Base-by-base conservation (phyloP, 2,329 filamentous ascomycete species). In the Hypoxylon sp. region DNA sequence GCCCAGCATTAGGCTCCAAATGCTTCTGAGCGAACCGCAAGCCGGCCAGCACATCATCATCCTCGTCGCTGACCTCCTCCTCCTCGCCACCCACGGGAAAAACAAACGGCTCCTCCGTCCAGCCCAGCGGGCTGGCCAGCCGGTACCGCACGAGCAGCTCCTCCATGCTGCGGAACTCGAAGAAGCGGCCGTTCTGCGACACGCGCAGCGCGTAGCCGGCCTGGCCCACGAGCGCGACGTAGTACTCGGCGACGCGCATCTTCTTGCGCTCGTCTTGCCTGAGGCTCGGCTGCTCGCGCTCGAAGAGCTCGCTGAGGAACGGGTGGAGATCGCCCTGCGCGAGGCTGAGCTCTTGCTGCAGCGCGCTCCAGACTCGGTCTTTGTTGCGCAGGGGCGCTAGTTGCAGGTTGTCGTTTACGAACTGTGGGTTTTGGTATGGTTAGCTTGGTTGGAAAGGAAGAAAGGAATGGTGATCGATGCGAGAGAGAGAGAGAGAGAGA, bases 91-190 rank as follows among this genome's bases (percentile, higher is more conserved):
- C n/a, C n/a, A n/a, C n/a, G n/a, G n/a, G n/a, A n/a, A n/a, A n/a
- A n/a, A n/a, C n/a, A n/a, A n/a, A n/a, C n/a, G n/a, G n/a, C n/a
- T n/a, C n/a, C n/a, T n/a, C n/a, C 12, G 23, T 27, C 52, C 52
- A 56, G 2, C 7, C 17, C 4, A 19, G 2, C 7, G 1, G 6
- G 15, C 29, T 19, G 1, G 13, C 19, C 7, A 15, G 27, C 9
- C 26, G 34, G 5, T 51, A 47, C 5, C 55, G 46, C 4, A 57
- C 46, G 7, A 55, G 25, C 15, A 57, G 20, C 30, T 57, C 55
- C 32, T 57, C 55, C 50, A 57, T 51, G 13, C 45, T 36, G n/a
- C 50, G 20, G 19, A 57, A 57, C 6, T 57, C 50, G 8, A 38
- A 34, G 25, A 44, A 57, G 1, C 27, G 50, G 9, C 51, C 50